A percentile compares a stretch with the other conserved stretches of the same genome.
Conservation (phyloP, 257 asterid genomes). For the Fraxinus pennsylvanica region DNA sequence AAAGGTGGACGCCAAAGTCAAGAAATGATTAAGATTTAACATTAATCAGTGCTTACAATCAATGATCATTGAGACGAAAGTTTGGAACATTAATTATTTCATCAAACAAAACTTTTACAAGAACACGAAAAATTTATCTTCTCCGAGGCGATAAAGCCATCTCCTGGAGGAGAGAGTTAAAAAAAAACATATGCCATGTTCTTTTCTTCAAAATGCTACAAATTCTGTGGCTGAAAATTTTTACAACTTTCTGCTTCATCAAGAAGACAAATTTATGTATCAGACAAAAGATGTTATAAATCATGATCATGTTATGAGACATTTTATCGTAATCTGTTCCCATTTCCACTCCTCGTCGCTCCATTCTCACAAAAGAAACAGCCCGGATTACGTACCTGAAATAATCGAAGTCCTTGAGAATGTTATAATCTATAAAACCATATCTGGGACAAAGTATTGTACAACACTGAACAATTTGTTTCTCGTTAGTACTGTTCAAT, state of each 20-base stretch:
- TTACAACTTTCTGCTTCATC: slow-evolving; percentile 25
- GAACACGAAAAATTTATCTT: neutral
- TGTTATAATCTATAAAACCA: neutral
- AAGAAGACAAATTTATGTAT: slow-evolving; percentile 26
- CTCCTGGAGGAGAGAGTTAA: neutral
- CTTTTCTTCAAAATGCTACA: slow-evolving; percentile 19
- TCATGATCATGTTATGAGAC: neutral
- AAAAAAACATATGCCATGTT: neutral
- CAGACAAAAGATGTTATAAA: neutral
- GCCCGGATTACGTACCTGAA: slow-evolving; percentile 33
- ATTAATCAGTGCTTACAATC: neutral
- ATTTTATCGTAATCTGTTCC: neutral
- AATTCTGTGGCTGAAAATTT: slow-evolving; percentile 37
- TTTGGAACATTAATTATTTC: neutral
- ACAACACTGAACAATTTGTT: neutral
- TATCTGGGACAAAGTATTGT: neutral
- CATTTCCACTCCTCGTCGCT: neutral
- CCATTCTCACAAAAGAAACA: neutral
- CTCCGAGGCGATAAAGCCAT: neutral
- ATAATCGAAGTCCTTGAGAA: neutral
- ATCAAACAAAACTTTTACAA: slow-evolving; percentile 1
- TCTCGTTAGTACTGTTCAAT: too few species aligned
- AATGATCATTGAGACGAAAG: neutral
- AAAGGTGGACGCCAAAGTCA: neutral
- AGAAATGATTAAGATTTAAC: neutral